These are phyloP conservation scores for Eragrostis tef DNA, from an alignment of 202 grass and related monocot species.

Conservation along the genomic window DNA sequence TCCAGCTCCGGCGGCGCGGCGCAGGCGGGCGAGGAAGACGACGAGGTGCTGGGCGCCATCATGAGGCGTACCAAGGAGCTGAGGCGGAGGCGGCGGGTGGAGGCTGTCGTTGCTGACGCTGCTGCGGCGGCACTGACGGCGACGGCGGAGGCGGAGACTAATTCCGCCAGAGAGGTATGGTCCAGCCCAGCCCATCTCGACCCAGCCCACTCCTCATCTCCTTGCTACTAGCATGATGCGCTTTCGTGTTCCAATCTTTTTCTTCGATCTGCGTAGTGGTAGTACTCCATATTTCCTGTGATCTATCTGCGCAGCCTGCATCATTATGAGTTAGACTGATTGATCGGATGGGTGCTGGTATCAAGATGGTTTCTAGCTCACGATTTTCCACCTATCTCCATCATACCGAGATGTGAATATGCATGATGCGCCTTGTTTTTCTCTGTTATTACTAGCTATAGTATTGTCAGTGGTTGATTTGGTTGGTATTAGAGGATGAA, in stretches of 20 bases:
- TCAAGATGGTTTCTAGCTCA: not conserved
- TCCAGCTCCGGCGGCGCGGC: not conserved
- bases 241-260: not conserved
- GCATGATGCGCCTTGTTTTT: not conserved
- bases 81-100: slow-evolving; percentile 36
- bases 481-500: slow-evolving; percentile 3
- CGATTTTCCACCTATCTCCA: slow-evolving; percentile 24
- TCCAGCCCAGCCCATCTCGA: slow-evolving; percentile 52
- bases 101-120: not conserved
- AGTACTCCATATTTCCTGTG: not conserved
- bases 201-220: not conserved
- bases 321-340: slow-evolving; percentile 11
- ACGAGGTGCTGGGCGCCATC: slow-evolving; percentile 48
- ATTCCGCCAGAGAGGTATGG: slow-evolving; percentile 54
- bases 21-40: slow-evolving; percentile 16
- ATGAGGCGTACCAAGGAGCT: slow-evolving; percentile 34
- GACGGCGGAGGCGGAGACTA: slow-evolving; percentile 27
- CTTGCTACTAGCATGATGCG: slow-evolving; percentile 16
- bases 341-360: not conserved
- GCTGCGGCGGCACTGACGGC: not conserved
- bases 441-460: not conserved
- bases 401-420: not conserved
- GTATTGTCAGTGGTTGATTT: slow-evolving; percentile 22
- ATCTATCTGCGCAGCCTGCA: slow-evolving; percentile 1
- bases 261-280: not conserved